Conservation (phyloP, 2,329 filamentous ascomycete species). For the Colletotrichum nymphaeae region DNA sequence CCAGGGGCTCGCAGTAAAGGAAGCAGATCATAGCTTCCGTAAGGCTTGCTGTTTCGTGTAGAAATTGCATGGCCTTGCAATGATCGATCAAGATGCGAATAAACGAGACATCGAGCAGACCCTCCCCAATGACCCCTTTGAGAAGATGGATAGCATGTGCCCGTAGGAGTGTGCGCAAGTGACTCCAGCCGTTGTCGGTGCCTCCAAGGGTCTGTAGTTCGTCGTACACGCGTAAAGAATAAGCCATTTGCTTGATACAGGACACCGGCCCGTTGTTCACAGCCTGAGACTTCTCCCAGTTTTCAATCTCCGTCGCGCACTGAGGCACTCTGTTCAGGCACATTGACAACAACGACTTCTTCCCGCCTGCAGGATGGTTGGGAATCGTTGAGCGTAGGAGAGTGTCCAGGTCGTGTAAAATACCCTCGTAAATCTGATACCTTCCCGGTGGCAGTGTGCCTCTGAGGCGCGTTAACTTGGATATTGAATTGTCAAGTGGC, state of each 20-base stretch:
- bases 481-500: background rate
- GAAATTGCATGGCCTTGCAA: conserved; percentile 49
- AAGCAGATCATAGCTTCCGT: conserved; percentile 48
- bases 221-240: conserved; percentile 59
- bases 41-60: conserved; percentile 54
- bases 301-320: conserved; percentile 59
- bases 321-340: conserved; percentile 60
- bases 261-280: conserved; percentile 50
- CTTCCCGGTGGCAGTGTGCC: conserved; percentile 38
- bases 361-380: background rate
- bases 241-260: conserved; percentile 48
- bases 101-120: conserved; percentile 54
- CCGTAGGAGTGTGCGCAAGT: conserved; percentile 57
- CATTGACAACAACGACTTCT: conserved; percentile 59
- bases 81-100: conserved; percentile 54
- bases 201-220: conserved; percentile 59
- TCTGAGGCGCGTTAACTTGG: conserved; percentile 13
- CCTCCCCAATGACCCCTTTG: conserved; percentile 53
- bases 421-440: conserved; percentile 46
- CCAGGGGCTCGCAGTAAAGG: conserved; percentile 47
- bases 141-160: conserved; percentile 59
- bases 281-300: conserved; percentile 51
- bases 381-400: conserved; percentile 43
- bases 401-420: conserved; percentile 45
- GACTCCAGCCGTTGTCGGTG: conserved; percentile 55